A percentile compares a stretch with the other conserved stretches of the same genome.
Evolutionary conservation across 495 filamentous ascomycete genomes (phyloP).

Genomic region (Sabuloglossum arenarium): DNA sequence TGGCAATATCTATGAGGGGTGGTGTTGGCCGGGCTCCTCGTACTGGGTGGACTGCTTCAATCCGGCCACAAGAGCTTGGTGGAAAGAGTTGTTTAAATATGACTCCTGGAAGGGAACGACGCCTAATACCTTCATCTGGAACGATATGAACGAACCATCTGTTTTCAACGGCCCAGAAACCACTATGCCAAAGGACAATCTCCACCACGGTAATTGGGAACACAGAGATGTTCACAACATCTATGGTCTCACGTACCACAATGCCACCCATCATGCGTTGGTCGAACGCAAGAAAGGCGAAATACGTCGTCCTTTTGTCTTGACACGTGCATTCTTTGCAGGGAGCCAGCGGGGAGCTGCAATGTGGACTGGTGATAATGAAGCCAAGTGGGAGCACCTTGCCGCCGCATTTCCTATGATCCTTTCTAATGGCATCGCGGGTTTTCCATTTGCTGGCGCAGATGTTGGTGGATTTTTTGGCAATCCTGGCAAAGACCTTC

Average conservation of each 20-base stretch:
- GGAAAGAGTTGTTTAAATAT: slow-evolving; percentile 70
- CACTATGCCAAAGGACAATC: slow-evolving; percentile 93
- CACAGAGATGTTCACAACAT: slow-evolving; percentile 93
- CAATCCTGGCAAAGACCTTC: slow-evolving; percentile 76
- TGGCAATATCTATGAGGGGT: slow-evolving; percentile 73
- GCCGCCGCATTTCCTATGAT: slow-evolving; percentile 77
- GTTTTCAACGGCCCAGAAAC: slow-evolving; percentile 97
- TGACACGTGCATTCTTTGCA: slow-evolving; percentile 80
- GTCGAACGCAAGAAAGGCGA: slow-evolving; percentile 64
- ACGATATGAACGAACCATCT: slow-evolving; percentile 98
- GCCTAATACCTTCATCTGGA: slow-evolving; percentile 85
- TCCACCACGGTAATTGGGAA: slow-evolving; percentile 84
- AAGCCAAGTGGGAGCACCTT: slow-evolving; percentile 82
- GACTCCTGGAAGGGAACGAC: slow-evolving; percentile 64
- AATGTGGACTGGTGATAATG: slow-evolving; percentile 98
- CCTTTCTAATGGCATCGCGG: slow-evolving; percentile 72
- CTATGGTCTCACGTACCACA: slow-evolving; percentile 82
- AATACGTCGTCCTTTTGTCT: slow-evolving; percentile 62
- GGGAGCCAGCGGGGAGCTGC: slow-evolving; percentile 77
- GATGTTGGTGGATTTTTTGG: slow-evolving; percentile 98
- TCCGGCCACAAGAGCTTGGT: slow-evolving; percentile 71
- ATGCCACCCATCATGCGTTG: slow-evolving; percentile 74
- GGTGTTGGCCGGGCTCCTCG: slow-evolving; percentile 95
- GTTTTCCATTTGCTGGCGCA: slow-evolving; percentile 85
- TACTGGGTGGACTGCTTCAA: slow-evolving; percentile 94